Conservation (phyloP, 805 yeast species). For the Lipomyces anomalus region DNA sequence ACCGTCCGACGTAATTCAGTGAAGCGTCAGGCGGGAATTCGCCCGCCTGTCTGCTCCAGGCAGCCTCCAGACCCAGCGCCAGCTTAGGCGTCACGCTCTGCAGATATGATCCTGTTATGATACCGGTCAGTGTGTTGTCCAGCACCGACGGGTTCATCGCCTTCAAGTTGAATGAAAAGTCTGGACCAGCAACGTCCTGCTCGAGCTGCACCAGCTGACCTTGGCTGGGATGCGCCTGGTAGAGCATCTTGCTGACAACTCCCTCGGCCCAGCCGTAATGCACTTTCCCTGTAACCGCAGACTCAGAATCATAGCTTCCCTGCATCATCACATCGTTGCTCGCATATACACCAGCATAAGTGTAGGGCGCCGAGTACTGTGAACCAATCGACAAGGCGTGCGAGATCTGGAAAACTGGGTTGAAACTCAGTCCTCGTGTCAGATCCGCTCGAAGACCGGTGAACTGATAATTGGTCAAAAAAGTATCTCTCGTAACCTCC, state of each 20-base stretch:
- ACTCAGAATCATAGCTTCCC: constrained; percentile 86
- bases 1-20: constrained; percentile 83
- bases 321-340: constrained; percentile 79
- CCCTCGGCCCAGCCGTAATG: constrained; percentile 12
- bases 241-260: constrained; percentile 6
- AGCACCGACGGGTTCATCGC: constrained; percentile 80
- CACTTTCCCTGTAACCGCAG: constrained; percentile 11
- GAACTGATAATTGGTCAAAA: constrained; percentile 81
- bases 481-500: constrained; percentile 92
- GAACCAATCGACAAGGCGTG: constrained; percentile 90
- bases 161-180: constrained; percentile 83
- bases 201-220: constrained; percentile 78
- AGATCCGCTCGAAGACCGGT: constrained; percentile 95
- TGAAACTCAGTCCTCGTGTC: constrained; percentile 81
- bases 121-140: constrained; percentile 78
- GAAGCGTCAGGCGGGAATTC: constrained; percentile 87
- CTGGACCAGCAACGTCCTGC: constrained; percentile 89
- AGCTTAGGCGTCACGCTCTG: constrained; percentile 82
- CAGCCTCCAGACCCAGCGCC: constrained; percentile 86
- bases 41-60: constrained; percentile 57
- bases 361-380: constrained; percentile 72
- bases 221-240: constrained; percentile 22
- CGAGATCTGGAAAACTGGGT: constrained; percentile 94
- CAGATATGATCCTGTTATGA: constrained; percentile 81
- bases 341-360: constrained; percentile 84